Percentiles rank a stretch among this genome's conserved stretches.
Evolutionary conservation across 768 basidiomycete genomes (phyloP).

Genomic region (Dacryopinax primogenitus): DNA sequence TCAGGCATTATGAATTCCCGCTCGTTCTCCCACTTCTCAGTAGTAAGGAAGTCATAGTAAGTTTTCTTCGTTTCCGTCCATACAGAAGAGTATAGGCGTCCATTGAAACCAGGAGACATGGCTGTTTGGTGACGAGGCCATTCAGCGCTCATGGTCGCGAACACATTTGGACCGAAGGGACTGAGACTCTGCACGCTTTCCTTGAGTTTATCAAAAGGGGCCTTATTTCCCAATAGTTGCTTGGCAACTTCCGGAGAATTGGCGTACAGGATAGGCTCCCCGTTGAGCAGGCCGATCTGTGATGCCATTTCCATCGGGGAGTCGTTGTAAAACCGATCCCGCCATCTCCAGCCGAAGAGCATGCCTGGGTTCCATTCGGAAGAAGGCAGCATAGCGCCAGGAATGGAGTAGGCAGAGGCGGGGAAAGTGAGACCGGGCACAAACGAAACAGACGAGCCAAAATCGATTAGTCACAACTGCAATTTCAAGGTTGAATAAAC

Average conservation of each 20-base stretch:
- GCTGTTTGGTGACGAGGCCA: not conserved
- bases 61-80: not conserved
- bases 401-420: not conserved
- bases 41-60: not conserved
- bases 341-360: not conserved
- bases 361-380: not conserved
- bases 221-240: not conserved
- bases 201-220: not conserved
- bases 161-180: not conserved
- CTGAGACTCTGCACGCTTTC: not conserved
- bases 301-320: not conserved
- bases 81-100: not conserved
- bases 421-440: not conserved
- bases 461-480: too few relatives aligned
- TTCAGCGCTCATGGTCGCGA: not conserved
- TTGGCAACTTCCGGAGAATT: not conserved
- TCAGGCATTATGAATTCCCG: not conserved
- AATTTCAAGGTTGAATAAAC: too few relatives aligned
- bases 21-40: conserved; percentile 5
- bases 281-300: not conserved
- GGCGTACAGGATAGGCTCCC: not conserved
- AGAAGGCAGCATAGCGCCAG: not conserved
- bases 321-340: not conserved
- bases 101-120: not conserved
- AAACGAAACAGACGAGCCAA: not conserved